Conservation (phyloP, 306 rosid genomes). For the Calophaca sinica region DNA sequence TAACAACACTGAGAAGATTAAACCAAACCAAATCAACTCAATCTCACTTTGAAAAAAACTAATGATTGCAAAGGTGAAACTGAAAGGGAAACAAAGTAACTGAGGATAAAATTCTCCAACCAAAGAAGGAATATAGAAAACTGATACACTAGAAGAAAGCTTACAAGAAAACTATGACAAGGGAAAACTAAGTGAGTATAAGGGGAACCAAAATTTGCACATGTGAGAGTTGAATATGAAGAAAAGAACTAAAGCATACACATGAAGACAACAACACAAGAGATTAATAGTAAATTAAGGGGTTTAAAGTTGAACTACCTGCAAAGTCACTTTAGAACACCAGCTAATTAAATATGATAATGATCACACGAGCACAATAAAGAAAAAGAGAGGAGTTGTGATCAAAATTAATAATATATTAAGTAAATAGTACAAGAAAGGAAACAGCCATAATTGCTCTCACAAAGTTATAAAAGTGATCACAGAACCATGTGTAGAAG, state of each 20-base stretch:
- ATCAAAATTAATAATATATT: conserved; percentile 48
- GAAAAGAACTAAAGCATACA: conserved; percentile 39
- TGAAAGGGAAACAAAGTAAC: conserved; percentile 21
- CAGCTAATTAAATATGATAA: conserved; percentile 42
- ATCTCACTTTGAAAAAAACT: conserved; percentile 15
- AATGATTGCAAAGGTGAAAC: conserved; percentile 33
- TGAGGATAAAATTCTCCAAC: conserved; percentile 8
- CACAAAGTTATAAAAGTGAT: conserved; percentile 57
- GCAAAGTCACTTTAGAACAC: conserved; percentile 13
- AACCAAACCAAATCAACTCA: conserved; percentile 33
- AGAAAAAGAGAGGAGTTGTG: conserved; percentile 41
- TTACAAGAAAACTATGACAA: conserved; percentile 35
- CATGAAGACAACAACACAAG: conserved; percentile 44
- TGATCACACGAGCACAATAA: conserved; percentile 28
- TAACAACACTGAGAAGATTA: not conserved
- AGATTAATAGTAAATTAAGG: conserved; percentile 25
- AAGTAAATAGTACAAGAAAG: conserved; percentile 51
- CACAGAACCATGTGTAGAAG: conserved; percentile 46
- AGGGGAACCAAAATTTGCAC: conserved; percentile 31
- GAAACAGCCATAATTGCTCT: conserved; percentile 73
- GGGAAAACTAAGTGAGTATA: conserved; percentile 1
- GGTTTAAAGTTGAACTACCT: conserved; percentile 34
- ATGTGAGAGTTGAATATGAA: conserved; percentile 32
- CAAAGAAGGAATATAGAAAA: conserved; percentile 42
- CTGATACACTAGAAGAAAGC: conserved; percentile 33